Evolutionary conservation across 2,329 filamentous ascomycete genomes (phyloP), one percentile per base, ranked within the genome.

Genomic region (Pseudogymnoascus destructans): DNA sequence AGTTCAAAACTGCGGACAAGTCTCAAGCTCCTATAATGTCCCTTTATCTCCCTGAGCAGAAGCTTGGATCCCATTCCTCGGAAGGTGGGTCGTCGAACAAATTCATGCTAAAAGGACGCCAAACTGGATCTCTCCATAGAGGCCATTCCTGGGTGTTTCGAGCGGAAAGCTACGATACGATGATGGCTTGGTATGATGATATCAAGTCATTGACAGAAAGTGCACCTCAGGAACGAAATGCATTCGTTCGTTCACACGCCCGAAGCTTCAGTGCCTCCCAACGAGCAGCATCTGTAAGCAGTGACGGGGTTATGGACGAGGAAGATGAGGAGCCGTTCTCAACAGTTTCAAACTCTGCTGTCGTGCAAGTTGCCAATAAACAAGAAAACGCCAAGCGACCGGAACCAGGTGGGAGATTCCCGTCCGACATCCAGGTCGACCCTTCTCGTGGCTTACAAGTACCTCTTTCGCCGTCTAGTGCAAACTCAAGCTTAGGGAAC

Each of bases 1-100:
- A 98, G 73, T 98, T 97, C 80, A 96, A 95, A 71, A 95, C 90
- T n/a, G 89, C 90, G 64, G 92, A 97, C 73, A 91, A 92, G 70
- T 86, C 81, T 60, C 89, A 93, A 72, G 85, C 87, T 36, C 93
- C 93, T 0, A 82, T 97, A 69, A 96, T 98, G 92, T 97, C 93
- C 40, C 78, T 98, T 59, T 95, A 93, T 69, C 80, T 98, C 25
- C 87, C 87, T 5, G 93, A 97, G 65, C 93, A 97, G 73, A 96
- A 95, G 70, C 79, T 98, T 59, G 93, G 93, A 35, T 95, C 91
- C 33, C 90, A 95, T 69, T 96, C 92, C 8, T 80, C 83, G 61
- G 82, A 84, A 60, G 85, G 82, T 55, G 91, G 89, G 10, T 88
- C 86, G 10, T 96, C 90, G 38, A 92, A 95, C 75, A 98, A 98